Conservation (phyloP, 768 basidiomycete genomes). For the Floccularia luteovirens region DNA sequence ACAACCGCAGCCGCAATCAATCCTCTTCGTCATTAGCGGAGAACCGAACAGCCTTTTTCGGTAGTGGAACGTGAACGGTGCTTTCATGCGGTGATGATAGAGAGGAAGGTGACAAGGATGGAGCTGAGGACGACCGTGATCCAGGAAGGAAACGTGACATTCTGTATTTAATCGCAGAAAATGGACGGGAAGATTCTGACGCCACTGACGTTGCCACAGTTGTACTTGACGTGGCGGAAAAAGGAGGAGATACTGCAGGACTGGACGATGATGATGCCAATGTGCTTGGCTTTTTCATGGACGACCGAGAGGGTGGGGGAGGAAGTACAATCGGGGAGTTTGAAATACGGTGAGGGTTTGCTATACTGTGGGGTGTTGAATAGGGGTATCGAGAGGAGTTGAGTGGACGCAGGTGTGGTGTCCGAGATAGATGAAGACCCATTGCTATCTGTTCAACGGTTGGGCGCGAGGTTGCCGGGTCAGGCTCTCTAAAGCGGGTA, state of each 20-base stretch:
- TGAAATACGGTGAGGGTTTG: slow-evolving; percentile 13
- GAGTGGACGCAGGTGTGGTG: slow-evolving; percentile 57
- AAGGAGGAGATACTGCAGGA: slow-evolving; percentile 20
- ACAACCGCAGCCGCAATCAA: too few relatives aligned
- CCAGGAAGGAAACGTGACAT: slow-evolving; percentile 47
- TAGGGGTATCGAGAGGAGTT: slow-evolving; percentile 20
- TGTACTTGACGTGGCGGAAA: slow-evolving; percentile 36
- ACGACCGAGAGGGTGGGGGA: slow-evolving; percentile 56
- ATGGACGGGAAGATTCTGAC: slow-evolving; percentile 28
- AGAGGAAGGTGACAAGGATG: slow-evolving; percentile 23
- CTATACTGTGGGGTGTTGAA: slow-evolving; percentile 16
- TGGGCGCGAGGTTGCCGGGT: slow-evolving; percentile 38
- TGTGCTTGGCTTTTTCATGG: slow-evolving; percentile 48
- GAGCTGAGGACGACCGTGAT: slow-evolving; percentile 29
- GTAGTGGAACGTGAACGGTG: slow-evolving; percentile 21
- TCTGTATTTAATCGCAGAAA: slow-evolving; percentile 31
- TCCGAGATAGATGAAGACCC: slow-evolving; percentile 72
- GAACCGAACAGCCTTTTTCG: slow-evolving; percentile 58
- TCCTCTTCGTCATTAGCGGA: slow-evolving; percentile 38
- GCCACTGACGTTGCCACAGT: slow-evolving; percentile 43
- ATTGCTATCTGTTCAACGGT: slow-evolving; percentile 75
- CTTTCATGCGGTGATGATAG: slow-evolving; percentile 31
- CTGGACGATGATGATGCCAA: slow-evolving; percentile 27
- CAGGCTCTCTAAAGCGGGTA: slow-evolving; percentile 16
- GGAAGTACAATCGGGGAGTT: slow-evolving; percentile 23